Evolutionary conservation across 2,329 filamentous ascomycete species (phyloP).

Genomic region (Scytalidium lignicola): DNA sequence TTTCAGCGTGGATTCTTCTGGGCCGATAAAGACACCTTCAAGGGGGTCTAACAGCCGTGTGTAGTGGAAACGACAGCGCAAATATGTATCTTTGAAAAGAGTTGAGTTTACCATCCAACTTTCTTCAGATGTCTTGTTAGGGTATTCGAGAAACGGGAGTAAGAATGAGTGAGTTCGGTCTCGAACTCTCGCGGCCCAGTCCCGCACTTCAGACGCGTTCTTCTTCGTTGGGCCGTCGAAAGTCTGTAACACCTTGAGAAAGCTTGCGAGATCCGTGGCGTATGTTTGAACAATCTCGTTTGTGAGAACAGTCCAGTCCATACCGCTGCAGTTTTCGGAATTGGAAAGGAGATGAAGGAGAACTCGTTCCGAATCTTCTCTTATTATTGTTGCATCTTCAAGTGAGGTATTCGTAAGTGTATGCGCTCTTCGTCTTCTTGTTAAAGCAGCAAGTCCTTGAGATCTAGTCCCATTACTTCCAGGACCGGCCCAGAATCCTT

Average conservation of each 20-base stretch:
- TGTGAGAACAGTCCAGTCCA: constrained; percentile 39
- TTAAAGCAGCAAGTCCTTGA: constrained; percentile 28
- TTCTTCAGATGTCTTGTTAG: constrained; percentile 15
- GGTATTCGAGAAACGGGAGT: constrained; percentile 42
- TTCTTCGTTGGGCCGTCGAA: constrained; percentile 10
- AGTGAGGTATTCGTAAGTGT: constrained; percentile 28
- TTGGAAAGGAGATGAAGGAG: constrained; percentile 21
- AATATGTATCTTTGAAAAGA: constrained; percentile 32
- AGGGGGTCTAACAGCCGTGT: constrained; percentile 30
- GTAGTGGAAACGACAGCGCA: constrained; percentile 38
- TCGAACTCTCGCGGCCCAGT: constrained; percentile 30
- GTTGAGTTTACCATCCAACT: constrained; percentile 30
- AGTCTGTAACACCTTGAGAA: constrained; percentile 24
- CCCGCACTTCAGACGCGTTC: constrained; percentile 22
- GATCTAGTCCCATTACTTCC: constrained; percentile 19
- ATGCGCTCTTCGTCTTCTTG: constrained; percentile 33
- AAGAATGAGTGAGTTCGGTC: constrained; percentile 37
- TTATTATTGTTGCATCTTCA: constrained; percentile 31
- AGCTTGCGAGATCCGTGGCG: constrained; percentile 27
- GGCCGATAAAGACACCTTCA: constrained; percentile 20
- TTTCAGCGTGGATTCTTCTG: constrained; percentile 33
- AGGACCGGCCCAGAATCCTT: constrained; percentile 33
- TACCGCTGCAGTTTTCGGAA: constrained; percentile 30
- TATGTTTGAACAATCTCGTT: constrained; percentile 38
- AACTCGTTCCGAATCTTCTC: constrained; percentile 25